Evolutionary conservation across 768 basidiomycete genomes (phyloP), one percentile per base, ranked within the genome.

Genomic region (Lactarius evosmus): DNA sequence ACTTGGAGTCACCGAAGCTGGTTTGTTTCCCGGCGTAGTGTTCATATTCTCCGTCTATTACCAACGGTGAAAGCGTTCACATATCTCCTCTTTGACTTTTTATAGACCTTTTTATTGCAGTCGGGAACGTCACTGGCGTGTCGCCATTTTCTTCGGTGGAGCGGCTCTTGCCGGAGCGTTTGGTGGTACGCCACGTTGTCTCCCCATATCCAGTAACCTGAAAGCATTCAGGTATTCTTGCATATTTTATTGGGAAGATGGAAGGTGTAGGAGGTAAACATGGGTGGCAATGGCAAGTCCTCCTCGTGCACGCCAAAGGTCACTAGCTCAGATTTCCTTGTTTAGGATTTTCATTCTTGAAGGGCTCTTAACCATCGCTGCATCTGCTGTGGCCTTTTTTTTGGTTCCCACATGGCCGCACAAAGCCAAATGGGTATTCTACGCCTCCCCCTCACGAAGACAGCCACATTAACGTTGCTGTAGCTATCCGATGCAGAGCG

Each of bases 91-190:
- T 33, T 53, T 7, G n/a, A n/a, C 22, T 9, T 51, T 49, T 63
- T 60, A 56, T n/a, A 22, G 14, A n/a, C 22, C 27, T 46, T 27
- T 22, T 56, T 60, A 54, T 16, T 46, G 19, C 60, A 85, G 86
- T 46, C 78, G 77, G 38, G 82, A 87, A 69, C 81, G 84, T 1
- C 82, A 83, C 65, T 82, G 80, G 78, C 78, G 87, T 56, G 83
- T 87, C 7, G 82, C 83, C 0, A 76, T 87, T 44, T 85, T 85
- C 72, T 85, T 86, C 63, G 82, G 83, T 33, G 86, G 82, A 55
- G 80, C 85, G 5, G 82, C 84, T 7, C 74, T 86, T 25, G 83
- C 85, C 7, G 85, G 86, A 30, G 85, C 86, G 2, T 87, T 88
- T 65, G 84, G 84, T 66, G 82, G 84, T 77, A 71, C 63, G 72